Conservation (phyloP, 805 yeast species). For the Wickerhamiella dianesei region DNA sequence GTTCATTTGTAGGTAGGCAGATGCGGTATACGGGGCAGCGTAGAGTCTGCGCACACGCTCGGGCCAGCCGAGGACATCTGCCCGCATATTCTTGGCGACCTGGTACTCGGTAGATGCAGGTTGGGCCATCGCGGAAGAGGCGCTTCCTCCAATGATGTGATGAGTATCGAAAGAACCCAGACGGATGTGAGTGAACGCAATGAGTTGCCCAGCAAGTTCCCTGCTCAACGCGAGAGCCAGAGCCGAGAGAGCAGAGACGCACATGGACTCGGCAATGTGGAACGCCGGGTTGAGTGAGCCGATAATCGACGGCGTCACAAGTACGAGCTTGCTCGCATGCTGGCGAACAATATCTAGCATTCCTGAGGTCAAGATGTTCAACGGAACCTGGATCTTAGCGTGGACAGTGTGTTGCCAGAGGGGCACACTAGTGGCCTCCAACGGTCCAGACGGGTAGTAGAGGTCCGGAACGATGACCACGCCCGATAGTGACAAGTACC, state of each 20-base stretch:
- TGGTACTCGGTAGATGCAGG: constrained; percentile 18
- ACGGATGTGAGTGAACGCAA: constrained; percentile 33
- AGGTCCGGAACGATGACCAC: constrained; percentile 59
- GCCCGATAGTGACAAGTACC: constrained; percentile 44
- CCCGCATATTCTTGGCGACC: constrained; percentile 24
- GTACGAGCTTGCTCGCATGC: constrained; percentile 37
- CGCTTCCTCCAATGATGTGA: constrained; percentile 3
- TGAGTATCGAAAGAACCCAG: constrained; percentile 36
- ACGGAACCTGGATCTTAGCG: constrained; percentile 35
- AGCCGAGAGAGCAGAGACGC: constrained; percentile 33
- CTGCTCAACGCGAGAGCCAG: constrained; percentile 30
- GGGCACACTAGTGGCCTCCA: constrained; percentile 38
- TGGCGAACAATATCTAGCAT: constrained; percentile 40
- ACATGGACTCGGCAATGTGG: constrained; percentile 49
- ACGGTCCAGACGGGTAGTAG: constrained; percentile 53
- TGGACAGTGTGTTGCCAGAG: constrained; percentile 40
- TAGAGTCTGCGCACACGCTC: constrained; percentile 27
- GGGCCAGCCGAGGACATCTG: constrained; percentile 32
- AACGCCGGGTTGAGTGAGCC: constrained; percentile 43
- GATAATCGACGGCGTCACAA: constrained; percentile 43
- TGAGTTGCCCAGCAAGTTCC: constrained; percentile 31
- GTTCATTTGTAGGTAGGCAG: constrained; percentile 21
- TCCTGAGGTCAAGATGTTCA: constrained; percentile 42
- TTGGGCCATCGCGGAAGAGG: background rate
- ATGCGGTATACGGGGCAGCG: constrained; percentile 24